Percentiles rank a stretch among this genome's conserved stretches.
Evolutionary conservation across 257 asterid genomes (phyloP).

Genomic region (Jasminum sambac): DNA sequence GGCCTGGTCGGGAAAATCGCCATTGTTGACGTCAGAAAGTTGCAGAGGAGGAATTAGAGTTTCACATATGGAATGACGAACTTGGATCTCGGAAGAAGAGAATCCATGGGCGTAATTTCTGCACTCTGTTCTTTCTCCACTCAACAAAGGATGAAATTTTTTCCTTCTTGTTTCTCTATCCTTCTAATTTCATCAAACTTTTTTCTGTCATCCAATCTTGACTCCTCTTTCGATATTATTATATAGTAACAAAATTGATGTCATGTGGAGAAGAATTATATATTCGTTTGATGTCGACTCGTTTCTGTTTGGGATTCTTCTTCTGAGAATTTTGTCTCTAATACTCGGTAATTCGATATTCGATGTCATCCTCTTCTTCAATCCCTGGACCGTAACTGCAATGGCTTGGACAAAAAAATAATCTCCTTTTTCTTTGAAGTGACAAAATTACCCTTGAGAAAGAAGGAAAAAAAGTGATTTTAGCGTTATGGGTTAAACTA

Average conservation of each 20-base stretch:
- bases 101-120: slow-evolving; percentile 39
- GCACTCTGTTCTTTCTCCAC: slow-evolving; percentile 17
- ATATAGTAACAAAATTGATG: neutral
- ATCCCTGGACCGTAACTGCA: no score
- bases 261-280: neutral
- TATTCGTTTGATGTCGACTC: no score
- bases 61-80: slow-evolving; percentile 36
- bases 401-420: no score
- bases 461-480: no score
- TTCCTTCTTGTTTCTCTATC: slow-evolving; percentile 23
- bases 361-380: no score
- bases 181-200: neutral
- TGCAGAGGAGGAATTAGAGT: slow-evolving; percentile 39
- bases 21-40: slow-evolving; percentile 6
- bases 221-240: neutral
- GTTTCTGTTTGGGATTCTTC: neutral
- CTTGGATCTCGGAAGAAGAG: slow-evolving; percentile 35
- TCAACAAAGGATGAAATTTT: slow-evolving; percentile 28
- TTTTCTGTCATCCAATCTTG: neutral
- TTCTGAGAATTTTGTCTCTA: neutral
- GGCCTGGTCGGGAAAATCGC: slow-evolving; percentile 10
- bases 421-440: no score
- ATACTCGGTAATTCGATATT: no score
- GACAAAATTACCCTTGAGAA: no score
- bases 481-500: no score